Evolutionary conservation across 352 stramenopile species (phyloP), one percentile per base, ranked within the genome.

Genomic region (Pythium rishiriense): DNA sequence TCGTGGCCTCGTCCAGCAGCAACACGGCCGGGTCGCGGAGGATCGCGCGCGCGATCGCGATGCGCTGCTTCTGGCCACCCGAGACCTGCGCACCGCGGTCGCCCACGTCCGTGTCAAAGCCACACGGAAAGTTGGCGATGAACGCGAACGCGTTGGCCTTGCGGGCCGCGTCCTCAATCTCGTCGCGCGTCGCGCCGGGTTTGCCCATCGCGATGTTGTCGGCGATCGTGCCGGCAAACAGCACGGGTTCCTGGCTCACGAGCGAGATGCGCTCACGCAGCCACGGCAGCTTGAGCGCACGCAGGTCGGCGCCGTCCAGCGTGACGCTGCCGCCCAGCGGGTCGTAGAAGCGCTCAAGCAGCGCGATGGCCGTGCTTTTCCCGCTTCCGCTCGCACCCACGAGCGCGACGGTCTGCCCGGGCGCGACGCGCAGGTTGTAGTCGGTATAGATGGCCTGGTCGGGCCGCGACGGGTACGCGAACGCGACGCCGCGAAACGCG

Each of bases 11-110:
- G 62, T 97, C 90, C 14, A 97, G 69, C 17, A 97, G 70, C n/a
- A 97, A 53, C 43, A 97, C 75, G 66, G 98, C 94, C 10, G 97
- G 68, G n/a, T 58, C 50, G 9, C 50, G 29, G 5, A 58, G 11
- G 10, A 58, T 45, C 22, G 91, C 91, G 19, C 96, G 83, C 0
- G 96, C 94, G 51, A 99, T 98, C 5, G 90, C 88, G 56, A 98
- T 89, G 4, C 96, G 78, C 58, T 88, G 81, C 62, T 80, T 75
- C 58, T 92, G 83, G 25, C 83, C 77, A 1, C 82, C 82, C 0
- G 75, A 86, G 17, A 91, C 50, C 17, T 58, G 50, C 6, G 56
- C 43, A 12, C 94, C 94, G 12, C 72, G 56, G 22, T 93, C 85
- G n/a, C 85, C 85, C 3, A 94, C 78, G 37, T 89, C 35, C 26